These are phyloP conservation scores for Wickerhamiella galacta DNA, from an alignment of 805 yeast species.

Conservation along the genomic window DNA sequence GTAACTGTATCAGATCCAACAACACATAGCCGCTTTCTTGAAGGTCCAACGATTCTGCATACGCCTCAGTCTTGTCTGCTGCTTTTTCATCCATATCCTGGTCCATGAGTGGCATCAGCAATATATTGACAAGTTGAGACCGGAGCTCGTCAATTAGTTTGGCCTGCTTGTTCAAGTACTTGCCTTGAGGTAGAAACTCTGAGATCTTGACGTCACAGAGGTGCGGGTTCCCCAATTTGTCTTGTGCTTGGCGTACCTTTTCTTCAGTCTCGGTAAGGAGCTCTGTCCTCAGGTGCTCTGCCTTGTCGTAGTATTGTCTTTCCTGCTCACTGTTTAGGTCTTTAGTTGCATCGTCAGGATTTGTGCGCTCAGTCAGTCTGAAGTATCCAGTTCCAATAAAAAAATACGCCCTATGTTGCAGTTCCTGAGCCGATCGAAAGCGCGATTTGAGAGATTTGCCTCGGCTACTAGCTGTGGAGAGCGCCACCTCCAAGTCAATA, in stretches of 20 bases:
- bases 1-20: constrained; percentile 21
- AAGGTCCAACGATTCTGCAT: constrained; percentile 50
- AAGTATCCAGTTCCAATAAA: constrained; percentile 30
- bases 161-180: constrained; percentile 7
- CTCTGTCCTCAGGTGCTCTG: constrained; percentile 42
- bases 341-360: constrained; percentile 10
- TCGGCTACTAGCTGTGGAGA: too few species aligned
- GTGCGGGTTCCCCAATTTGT: constrained; percentile 5
- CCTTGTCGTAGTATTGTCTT: constrained; percentile 33
- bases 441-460: background rate
- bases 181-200: constrained; percentile 5
- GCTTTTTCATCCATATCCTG: constrained; percentile 30
- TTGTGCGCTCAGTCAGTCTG: constrained; percentile 17
- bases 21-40: constrained; percentile 45
- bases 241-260: constrained; percentile 12
- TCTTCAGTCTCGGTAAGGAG: constrained; percentile 29
- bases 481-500: too few species aligned
- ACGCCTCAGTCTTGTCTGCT: too few species aligned
- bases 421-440: constrained; percentile 6
- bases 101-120: constrained; percentile 11
- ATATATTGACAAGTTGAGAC: constrained; percentile 4
- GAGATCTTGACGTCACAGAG: constrained; percentile 2
- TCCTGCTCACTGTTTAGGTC: constrained; percentile 12
- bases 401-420: constrained; percentile 59
- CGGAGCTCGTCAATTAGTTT: constrained; percentile 5